Evolutionary conservation across 78 protist genomes (phyloP).

Genomic region (Bodo saltans): DNA sequence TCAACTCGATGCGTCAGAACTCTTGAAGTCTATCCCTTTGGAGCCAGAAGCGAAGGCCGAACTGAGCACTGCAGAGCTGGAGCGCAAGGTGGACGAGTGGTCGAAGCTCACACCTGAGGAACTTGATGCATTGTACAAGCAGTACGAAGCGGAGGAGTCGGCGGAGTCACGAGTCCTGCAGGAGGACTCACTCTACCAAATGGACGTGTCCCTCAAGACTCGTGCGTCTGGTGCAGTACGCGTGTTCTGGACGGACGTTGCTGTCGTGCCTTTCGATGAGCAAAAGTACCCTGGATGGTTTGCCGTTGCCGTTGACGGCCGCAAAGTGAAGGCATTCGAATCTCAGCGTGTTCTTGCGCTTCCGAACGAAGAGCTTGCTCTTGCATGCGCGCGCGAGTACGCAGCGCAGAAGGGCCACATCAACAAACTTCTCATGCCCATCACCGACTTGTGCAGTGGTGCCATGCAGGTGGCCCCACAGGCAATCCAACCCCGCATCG

Average conservation of each 20-base stretch:
- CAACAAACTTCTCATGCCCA: neutral
- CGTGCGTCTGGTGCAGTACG: neutral
- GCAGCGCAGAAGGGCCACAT: neutral
- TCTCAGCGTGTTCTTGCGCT: neutral
- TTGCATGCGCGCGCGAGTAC: conserved; percentile 12
- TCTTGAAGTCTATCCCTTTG: neutral
- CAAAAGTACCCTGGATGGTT: conserved; percentile 13
- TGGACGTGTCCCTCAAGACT: neutral
- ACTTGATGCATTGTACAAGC: neutral
- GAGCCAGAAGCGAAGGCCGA: neutral
- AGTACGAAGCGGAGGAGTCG: neutral
- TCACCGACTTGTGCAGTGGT: conserved; percentile 1
- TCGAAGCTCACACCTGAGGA: neutral
- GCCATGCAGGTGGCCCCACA: conserved; percentile 8
- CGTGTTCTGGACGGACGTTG: conserved; percentile 8
- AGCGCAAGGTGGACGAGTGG: neutral
- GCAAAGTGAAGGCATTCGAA: neutral
- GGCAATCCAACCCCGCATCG: neutral
- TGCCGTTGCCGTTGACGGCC: neutral
- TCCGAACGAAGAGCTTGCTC: conserved; percentile 12
- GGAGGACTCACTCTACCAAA: neutral
- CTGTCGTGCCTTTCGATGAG: neutral
- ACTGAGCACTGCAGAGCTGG: conserved; percentile 12
- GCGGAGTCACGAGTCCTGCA: conserved; percentile 1
- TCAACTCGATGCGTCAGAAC: too few relatives aligned